Conservation (phyloP, 805 yeast genomes). For the Candida schatavii region DNA sequence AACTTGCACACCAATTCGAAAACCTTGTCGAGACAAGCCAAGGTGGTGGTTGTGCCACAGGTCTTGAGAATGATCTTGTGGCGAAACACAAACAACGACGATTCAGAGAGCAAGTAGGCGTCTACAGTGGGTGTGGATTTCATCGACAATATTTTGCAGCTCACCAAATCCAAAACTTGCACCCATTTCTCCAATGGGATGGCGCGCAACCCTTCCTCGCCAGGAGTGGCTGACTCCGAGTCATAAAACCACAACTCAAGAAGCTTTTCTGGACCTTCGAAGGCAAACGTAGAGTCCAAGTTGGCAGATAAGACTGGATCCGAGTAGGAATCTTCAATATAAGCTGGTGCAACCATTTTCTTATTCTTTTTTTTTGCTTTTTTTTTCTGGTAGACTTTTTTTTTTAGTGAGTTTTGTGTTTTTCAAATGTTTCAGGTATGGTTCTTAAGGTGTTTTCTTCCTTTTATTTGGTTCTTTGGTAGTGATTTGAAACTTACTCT, state of each 20-base stretch:
- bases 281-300: constrained; percentile 86
- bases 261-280: constrained; percentile 96
- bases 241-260: constrained; percentile 86
- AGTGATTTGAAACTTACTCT: constrained; percentile 49
- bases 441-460: neutral
- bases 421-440: neutral
- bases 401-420: constrained; percentile 5
- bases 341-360: constrained; percentile 43
- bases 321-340: constrained; percentile 48
- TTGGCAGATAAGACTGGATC: constrained; percentile 77
- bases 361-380: constrained; percentile 1
- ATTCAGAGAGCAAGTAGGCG: constrained; percentile 84
- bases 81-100: constrained; percentile 84
- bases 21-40: constrained; percentile 68
- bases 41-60: constrained; percentile 93
- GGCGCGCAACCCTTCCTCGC: constrained; percentile 51
- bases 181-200: constrained; percentile 72
- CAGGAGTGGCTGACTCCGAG: constrained; percentile 37
- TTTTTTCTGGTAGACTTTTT: constrained; percentile 3
- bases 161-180: constrained; percentile 71
- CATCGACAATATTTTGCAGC: constrained; percentile 83
- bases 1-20: constrained; percentile 39
- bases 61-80: constrained; percentile 87
- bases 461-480: constrained; percentile 15
- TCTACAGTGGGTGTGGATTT: constrained; percentile 65